Evolutionary conservation across 2,329 filamentous ascomycete species (phyloP).

Genomic region (Graphilbum sp.): DNA sequence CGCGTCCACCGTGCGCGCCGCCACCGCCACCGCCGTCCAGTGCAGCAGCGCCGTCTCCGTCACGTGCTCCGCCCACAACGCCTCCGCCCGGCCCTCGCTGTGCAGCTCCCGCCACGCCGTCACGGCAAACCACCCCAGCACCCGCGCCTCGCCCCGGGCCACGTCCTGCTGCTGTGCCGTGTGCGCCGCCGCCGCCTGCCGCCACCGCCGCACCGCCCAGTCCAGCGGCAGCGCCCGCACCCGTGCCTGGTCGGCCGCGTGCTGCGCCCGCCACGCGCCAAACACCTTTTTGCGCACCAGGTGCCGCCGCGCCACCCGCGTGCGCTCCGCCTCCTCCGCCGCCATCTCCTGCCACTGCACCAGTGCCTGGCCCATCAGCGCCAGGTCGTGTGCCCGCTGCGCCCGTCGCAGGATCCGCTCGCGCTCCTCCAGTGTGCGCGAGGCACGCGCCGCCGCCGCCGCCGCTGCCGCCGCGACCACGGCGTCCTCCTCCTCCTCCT

Average conservation of each 20-base stretch:
- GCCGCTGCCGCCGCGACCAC: no score
- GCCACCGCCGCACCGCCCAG: conserved; percentile 15
- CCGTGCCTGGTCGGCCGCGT: conserved; percentile 39
- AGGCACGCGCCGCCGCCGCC: no score
- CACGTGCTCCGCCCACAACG: conserved; percentile 5
- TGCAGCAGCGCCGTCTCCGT: conserved; percentile 3
- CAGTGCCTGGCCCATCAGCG: conserved; percentile 47
- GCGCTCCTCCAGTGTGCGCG: conserved; percentile 8
- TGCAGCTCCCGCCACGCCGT: neutral
- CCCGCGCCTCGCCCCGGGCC: no score
- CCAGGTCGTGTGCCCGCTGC: conserved; percentile 45
- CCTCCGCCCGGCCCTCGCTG: neutral
- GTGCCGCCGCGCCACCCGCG: conserved; percentile 51
- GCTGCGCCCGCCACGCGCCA: conserved; percentile 51
- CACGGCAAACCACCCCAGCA: no score
- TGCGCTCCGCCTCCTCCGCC: conserved; percentile 47
- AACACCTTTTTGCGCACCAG: conserved; percentile 55
- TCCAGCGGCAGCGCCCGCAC: conserved; percentile 20
- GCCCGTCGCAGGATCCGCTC: conserved; percentile 41
- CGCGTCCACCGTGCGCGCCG: neutral
- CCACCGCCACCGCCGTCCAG: conserved; percentile 10
- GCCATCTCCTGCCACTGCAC: conserved; percentile 53
- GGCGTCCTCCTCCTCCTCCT: neutral
- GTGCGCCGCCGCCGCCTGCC: conserved; percentile 10
- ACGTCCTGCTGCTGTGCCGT: conserved; percentile 14